A percentile compares a stretch with the other conserved stretches of the same genome.
Conservation (phyloP, 2,329 filamentous ascomycete genomes). For the Alternaria tenuissima region DNA sequence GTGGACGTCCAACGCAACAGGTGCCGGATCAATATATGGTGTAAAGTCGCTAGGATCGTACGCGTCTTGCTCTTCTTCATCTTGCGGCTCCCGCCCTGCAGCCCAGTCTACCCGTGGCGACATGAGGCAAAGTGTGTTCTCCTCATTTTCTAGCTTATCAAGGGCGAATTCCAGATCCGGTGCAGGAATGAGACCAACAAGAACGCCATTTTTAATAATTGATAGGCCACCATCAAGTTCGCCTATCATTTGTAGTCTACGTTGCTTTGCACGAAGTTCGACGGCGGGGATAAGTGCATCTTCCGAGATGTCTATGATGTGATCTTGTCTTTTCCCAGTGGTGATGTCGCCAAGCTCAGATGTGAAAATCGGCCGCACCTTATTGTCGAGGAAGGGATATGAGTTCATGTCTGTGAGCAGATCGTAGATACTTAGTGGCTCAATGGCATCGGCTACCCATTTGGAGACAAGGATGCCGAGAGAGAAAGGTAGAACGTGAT, state of each 20-base stretch:
- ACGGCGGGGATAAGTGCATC: conserved; percentile 81
- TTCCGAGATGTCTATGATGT: conserved; percentile 86
- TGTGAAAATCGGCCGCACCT: conserved; percentile 89
- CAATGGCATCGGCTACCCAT: conserved; percentile 95
- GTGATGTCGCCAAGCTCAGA: conserved; percentile 88
- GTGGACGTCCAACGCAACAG: conserved; percentile 84
- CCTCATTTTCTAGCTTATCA: conserved; percentile 81
- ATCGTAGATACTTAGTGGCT: conserved; percentile 95
- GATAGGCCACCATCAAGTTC: conserved; percentile 93
- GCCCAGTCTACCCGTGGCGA: conserved; percentile 64
- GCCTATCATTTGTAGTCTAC: conserved; percentile 81
- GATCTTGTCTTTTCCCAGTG: conserved; percentile 74
- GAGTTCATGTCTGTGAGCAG: conserved; percentile 96
- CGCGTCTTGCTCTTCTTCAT: conserved; percentile 58
- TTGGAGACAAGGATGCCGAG: conserved; percentile 93
- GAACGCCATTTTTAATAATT: conserved; percentile 77
- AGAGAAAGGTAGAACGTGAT: conserved; percentile 95
- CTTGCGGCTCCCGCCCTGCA: conserved; percentile 57
- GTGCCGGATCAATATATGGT: conserved; percentile 88
- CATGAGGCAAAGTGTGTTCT: conserved; percentile 82
- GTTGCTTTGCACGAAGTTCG: conserved; percentile 80
- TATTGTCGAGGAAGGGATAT: conserved; percentile 97
- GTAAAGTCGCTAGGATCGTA: conserved; percentile 84
- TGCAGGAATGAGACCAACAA: conserved; percentile 91
- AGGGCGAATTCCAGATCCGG: conserved; percentile 94